Evolutionary conservation across 306 rosid genomes (phyloP), one percentile per base, ranked within the genome.

Genomic region (Sesbania bispinosa): DNA sequence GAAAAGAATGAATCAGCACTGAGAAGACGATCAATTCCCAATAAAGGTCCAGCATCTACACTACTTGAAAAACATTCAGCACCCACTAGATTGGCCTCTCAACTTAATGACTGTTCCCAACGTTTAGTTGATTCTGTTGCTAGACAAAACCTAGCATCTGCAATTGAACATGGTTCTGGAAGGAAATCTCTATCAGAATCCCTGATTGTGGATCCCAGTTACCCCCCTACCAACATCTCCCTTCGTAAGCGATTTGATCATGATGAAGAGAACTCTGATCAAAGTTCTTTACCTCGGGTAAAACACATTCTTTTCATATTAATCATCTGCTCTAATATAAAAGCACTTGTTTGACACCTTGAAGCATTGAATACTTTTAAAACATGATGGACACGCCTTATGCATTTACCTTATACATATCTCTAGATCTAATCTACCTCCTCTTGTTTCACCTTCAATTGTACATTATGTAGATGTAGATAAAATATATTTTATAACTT

Each of bases 171-270:
- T n/a, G n/a, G n/a, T n/a, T n/a, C 15, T 53, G 98, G 96, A 73
- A 83, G 98, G 82, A 88, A 82, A 81, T 93, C 98, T 63, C 77
- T 90, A 69, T 93, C 98, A 4, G 96, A 88, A 43, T 80, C 90
- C 77, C 80, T 85, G 60, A 81, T 80, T 68, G 27, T 61, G 5
- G 93, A 90, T 81, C 80, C 83, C 52, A 85, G 57, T 83, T 74
- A 84, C 43, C 86, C 54, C 65, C 51, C 91, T 27, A 82, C 81
- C 53, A 87, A 86, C 27, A 76, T 81, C 67, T 88, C 98, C 55
- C 93, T 90, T 50, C 82, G 90, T 45, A 90, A 81, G 84, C 96
- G 88, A 62, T 87, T 90, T 76, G 86, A 84, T 71, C 83, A 75
- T 7, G 91, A 88, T 11, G 93, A 90, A 85, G 92, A 87, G 82